phyloP scores from a whole-genome alignment of 345 rosid genomes.

The Lepidium sativum region DNA sequence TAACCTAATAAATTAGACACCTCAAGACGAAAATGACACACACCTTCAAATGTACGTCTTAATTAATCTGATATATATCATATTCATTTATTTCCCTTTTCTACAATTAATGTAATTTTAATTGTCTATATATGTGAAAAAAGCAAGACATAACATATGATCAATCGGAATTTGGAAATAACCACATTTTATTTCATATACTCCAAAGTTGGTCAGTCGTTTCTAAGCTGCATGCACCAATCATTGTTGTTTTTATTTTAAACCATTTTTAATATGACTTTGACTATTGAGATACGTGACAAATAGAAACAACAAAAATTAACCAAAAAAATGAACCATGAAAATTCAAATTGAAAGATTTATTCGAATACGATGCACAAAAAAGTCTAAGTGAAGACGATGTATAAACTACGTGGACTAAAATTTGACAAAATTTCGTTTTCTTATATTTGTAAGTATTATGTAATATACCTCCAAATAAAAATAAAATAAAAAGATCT shows the following conservation, averaged over 20 bases:
- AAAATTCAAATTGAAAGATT: not conserved
- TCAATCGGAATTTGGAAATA: not conserved
- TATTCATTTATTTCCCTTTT: not conserved
- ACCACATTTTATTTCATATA: not conserved
- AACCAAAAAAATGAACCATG: not conserved
- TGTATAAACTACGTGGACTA: slow-evolving; percentile 2
- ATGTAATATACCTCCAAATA: not conserved
- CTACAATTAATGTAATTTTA: not conserved
- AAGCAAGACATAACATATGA: not conserved
- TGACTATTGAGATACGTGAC: not conserved
- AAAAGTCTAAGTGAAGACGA: not conserved
- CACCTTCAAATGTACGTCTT: not conserved
- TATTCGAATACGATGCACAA: not conserved
- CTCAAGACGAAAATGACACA: slow-evolving; percentile 15
- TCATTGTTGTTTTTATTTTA: not conserved
- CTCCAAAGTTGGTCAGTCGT: not conserved
- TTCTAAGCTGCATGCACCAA: slow-evolving; percentile 3
- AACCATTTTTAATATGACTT: not conserved
- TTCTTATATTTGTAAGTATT: slow-evolving; percentile 12
- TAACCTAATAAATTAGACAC: slow-evolving; percentile 11
- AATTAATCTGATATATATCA: not conserved
- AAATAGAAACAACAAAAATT: not conserved
- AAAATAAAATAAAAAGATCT: not conserved
- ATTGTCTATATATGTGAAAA: not conserved
- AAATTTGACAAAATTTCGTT: slow-evolving; percentile 1